Evolutionary conservation across 2,329 filamentous ascomycete genomes (phyloP), one percentile per base, ranked within the genome.

Genomic region (Exophiala oligosperma): DNA sequence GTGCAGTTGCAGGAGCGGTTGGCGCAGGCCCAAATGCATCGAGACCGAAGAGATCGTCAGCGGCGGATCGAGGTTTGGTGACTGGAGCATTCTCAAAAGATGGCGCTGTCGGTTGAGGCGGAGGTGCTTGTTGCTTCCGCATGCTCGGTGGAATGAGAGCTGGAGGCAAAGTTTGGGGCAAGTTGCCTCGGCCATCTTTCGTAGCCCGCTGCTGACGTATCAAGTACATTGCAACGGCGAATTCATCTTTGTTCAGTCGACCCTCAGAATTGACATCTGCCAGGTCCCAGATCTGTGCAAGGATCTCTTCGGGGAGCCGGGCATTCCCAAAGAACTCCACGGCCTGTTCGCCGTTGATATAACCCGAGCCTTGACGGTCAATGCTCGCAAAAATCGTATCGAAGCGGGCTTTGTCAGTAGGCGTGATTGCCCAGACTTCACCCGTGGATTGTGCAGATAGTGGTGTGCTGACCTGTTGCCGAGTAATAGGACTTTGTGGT

Each of bases 251-350:
- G 48, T 83, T 92, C 56, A 99, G 79, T 57, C 89, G 87, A 9
- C 94, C 94, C 66, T 92, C 89, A 6, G 91, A 94, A 69, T 91
- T 91, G 74, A 97, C 91, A 74, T 99, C 94, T 12, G 94, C 89
- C 29, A 99, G 84, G 72, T 99, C 94, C 94, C 94, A 99, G 63
- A 99, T 96, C 68, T 95, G 90, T 29, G 94, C 94, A 53, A 99
- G 79, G 8, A 85, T 85, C 68, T 97, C 93, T 71, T 97, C 93
- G 0, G 91, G 85, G 12, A 99, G 81, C 57, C 90, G 89, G 0
- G 93, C 96, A 73, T 96, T 92, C 71, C 90, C 93, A 73, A 99
- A 91, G 76, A 97, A 99, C 7, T 86, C 83, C 7, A 97, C 94
- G 2, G 93, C 94, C 74, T 97, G 92, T 68, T 97, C 93, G 64